Evolutionary conservation across 73 alveolate genomes (phyloP).

Genomic region (Tetrahymena malaccensis): DNA sequence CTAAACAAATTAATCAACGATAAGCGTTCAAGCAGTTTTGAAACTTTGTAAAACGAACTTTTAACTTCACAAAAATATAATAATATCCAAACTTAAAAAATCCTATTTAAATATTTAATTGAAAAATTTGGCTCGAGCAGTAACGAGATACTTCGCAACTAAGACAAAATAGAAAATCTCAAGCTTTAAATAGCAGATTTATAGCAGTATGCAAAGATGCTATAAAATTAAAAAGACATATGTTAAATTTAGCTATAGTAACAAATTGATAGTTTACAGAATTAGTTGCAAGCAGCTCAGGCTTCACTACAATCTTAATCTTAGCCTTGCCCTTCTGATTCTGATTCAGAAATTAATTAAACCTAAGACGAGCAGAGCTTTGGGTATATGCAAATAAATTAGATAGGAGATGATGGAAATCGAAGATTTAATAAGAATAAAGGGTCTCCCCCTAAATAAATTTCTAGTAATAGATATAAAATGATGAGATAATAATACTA

Average conservation of each 20-base stretch:
- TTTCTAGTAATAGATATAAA: not conserved
- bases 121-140: not conserved
- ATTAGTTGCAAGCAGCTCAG: not conserved
- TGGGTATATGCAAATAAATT: not conserved
- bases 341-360: not conserved
- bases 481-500: not conserved
- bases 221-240: not conserved
- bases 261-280: not conserved
- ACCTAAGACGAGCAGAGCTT: not conserved
- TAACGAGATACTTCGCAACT: not conserved
- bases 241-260: not conserved
- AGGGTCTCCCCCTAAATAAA: not conserved
- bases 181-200: not conserved
- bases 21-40: constrained; percentile 2
- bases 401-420: not conserved
- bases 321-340: not conserved
- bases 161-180: not conserved
- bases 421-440: not conserved
- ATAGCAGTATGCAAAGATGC: not conserved
- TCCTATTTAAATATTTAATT: not conserved
- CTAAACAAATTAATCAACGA: constrained; percentile 10
- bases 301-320: not conserved
- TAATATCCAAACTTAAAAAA: not conserved
- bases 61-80: constrained; percentile 5
- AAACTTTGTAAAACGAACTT: constrained; percentile 24